Evolutionary conservation across 768 basidiomycete genomes (phyloP), one percentile per base, ranked within the genome.

Genomic region (Hysterangium stoloniferum): DNA sequence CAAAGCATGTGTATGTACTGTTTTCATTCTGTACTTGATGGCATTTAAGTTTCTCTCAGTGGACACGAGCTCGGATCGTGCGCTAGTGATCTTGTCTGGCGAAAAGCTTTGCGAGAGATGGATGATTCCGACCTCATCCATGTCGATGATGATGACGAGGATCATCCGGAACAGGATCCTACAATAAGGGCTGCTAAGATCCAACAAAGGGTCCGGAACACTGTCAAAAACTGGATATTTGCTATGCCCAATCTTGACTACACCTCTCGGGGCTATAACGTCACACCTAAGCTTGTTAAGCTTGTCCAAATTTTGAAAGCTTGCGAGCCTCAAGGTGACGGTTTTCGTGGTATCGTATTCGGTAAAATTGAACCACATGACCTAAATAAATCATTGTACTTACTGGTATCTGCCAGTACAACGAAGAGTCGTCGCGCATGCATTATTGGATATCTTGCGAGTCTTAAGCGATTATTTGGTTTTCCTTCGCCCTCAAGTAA

Each of bases 1-100:
- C 80, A 9, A 71, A 68, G 17, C 61, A 65, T 56, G 72, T 72
- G 17, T 57, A 48, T 48, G 55, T 36, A 22, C 31, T 52, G 20
- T 5, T 6, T 41, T 42, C 13, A 7, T 20, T 2, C 20, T 25
- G 20, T 27, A 9, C 12, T 44, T 22, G 9, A n/a, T 27, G 22
- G 22, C n/a, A 12, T 29, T 44, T 29, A 45, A 9, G 4, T 22
- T 24, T 32, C 52, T 48, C 24, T 45, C 36, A 51, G 49, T 41
- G 49, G 38, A 4, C 43, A 29, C 19, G 78, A 85, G 58, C 60
- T 89, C 27, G 87, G 87, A 6, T 56, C 73, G 32, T 87, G 82
- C 56, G 86, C 82, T 42, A 71, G 80, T 32, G 84, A 88, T 56
- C 66, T 86, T 31, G 66, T 83, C 43, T 89, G 84, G 86, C 71